Evolutionary conservation across 345 rosid genomes (phyloP).

Genomic region (Boechera stricta): DNA sequence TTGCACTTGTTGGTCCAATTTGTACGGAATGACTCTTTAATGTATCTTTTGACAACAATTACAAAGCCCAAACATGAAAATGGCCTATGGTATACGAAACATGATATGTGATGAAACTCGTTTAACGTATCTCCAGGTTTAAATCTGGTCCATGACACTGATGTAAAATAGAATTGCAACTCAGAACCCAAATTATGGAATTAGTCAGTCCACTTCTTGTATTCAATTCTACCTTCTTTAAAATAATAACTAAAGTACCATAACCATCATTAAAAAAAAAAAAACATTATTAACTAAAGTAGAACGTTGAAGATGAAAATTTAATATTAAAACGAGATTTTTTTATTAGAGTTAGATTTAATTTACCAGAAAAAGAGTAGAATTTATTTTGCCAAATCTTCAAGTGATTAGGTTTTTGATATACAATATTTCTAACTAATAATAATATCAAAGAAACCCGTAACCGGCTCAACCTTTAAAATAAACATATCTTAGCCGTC

Average conservation of each 20-base stretch:
- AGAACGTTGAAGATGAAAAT: not conserved
- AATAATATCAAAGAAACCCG: slow-evolving; percentile 33
- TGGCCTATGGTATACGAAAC: not conserved
- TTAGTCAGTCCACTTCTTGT: not conserved
- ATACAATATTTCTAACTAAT: slow-evolving; percentile 2
- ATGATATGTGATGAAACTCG: not conserved
- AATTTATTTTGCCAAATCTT: not conserved
- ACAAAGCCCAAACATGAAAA: not conserved
- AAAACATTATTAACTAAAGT: not conserved
- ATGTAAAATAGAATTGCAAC: not conserved
- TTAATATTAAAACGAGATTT: not conserved
- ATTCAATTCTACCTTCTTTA: not conserved
- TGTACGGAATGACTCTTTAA: slow-evolving; percentile 9
- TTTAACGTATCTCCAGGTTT: slow-evolving; percentile 1
- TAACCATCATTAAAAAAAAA: too few relatives aligned
- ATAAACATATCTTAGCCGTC: slow-evolving; percentile 24
- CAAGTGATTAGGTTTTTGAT: slow-evolving; percentile 10
- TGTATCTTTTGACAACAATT: not conserved
- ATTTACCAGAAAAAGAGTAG: not conserved
- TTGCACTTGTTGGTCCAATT: slow-evolving; percentile 8
- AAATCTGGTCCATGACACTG: not conserved
- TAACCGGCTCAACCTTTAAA: slow-evolving; percentile 28
- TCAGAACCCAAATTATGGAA: not conserved
- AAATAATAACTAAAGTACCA: not conserved
- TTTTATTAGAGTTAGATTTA: not conserved